These are phyloP conservation scores for Omphalea diandra DNA, from an alignment of 441 rosid genomes.

Conservation along the genomic window DNA sequence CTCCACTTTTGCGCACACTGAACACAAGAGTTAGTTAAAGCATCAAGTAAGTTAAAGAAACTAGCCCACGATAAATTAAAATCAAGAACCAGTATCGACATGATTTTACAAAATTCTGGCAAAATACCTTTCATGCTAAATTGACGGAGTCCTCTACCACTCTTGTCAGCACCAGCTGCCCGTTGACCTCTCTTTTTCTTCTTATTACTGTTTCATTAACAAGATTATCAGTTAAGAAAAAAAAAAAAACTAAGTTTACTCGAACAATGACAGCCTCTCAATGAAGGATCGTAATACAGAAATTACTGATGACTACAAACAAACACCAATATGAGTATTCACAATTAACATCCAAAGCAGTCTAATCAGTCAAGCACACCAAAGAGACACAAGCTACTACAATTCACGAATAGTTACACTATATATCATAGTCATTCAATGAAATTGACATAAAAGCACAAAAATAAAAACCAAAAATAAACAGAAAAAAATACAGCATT, in stretches of 20 bases:
- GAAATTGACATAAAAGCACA: too few species aligned
- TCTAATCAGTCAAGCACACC: not conserved
- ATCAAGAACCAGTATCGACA: not conserved
- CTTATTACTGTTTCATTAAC: slow-evolving; percentile 49
- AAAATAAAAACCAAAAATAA: not conserved
- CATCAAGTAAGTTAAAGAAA: slow-evolving; percentile 3
- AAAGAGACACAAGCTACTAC: too few species aligned
- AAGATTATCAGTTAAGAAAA: slow-evolving; percentile 20
- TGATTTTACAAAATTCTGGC: not conserved
- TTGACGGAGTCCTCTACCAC: slow-evolving; percentile 95
- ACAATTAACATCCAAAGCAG: not conserved
- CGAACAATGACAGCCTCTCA: too few species aligned
- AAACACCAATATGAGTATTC: not conserved
- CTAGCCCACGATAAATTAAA: too few species aligned
- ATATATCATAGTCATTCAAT: too few species aligned
- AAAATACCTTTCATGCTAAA: slow-evolving; percentile 93
- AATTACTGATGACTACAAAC: not conserved
- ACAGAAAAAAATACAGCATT: slow-evolving; percentile 8
- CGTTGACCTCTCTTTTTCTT: slow-evolving; percentile 93
- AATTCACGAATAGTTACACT: too few species aligned
- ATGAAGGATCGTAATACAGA: not conserved
- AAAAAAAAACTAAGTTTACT: too few species aligned
- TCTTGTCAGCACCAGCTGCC: slow-evolving; percentile 80
- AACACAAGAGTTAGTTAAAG: slow-evolving; percentile 26
- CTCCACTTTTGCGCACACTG: slow-evolving; percentile 99